phyloP scores from a whole-genome alignment of 352 stramenopile species.

The Lagenidium sp. region DNA sequence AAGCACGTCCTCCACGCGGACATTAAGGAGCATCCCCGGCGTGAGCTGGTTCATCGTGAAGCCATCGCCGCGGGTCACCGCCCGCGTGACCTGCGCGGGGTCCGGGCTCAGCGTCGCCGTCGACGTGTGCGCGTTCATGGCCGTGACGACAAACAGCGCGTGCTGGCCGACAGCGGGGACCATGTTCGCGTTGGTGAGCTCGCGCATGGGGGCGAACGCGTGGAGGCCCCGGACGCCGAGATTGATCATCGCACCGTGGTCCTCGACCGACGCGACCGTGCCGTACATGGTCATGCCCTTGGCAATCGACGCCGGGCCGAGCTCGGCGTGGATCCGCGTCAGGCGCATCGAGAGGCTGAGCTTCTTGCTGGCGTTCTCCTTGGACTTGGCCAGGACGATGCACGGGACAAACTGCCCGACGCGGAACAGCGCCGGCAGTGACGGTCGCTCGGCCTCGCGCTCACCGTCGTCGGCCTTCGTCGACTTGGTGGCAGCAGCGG shows the following conservation, averaged over 20 bases:
- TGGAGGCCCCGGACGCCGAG: slow-evolving; percentile 73
- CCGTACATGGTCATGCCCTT: slow-evolving; percentile 80
- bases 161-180: slow-evolving; percentile 46
- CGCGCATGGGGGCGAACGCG: slow-evolving; percentile 67
- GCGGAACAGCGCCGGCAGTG: slow-evolving; percentile 49
- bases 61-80: slow-evolving; percentile 69
- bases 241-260: slow-evolving; percentile 93
- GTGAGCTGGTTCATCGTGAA: slow-evolving; percentile 86
- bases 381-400: slow-evolving; percentile 64
- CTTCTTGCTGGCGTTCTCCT: slow-evolving; percentile 71
- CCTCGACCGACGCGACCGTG: slow-evolving; percentile 86
- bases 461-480: slow-evolving; percentile 7
- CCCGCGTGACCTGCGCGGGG: slow-evolving; percentile 58
- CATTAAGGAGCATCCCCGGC: slow-evolving; percentile 90
- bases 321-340: slow-evolving; percentile 77
- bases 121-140: slow-evolving; percentile 72
- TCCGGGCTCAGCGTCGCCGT: slow-evolving; percentile 62
- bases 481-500: neutral
- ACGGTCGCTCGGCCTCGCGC: slow-evolving; percentile 22
- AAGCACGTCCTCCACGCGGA: slow-evolving; percentile 87
- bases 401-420: slow-evolving; percentile 83
- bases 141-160: slow-evolving; percentile 52
- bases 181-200: slow-evolving; percentile 33
- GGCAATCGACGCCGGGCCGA: slow-evolving; percentile 37
- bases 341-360: slow-evolving; percentile 89